Evolutionary conservation across 306 rosid genomes (phyloP), one percentile per base, ranked within the genome.

Genomic region (Quercus ilex): DNA sequence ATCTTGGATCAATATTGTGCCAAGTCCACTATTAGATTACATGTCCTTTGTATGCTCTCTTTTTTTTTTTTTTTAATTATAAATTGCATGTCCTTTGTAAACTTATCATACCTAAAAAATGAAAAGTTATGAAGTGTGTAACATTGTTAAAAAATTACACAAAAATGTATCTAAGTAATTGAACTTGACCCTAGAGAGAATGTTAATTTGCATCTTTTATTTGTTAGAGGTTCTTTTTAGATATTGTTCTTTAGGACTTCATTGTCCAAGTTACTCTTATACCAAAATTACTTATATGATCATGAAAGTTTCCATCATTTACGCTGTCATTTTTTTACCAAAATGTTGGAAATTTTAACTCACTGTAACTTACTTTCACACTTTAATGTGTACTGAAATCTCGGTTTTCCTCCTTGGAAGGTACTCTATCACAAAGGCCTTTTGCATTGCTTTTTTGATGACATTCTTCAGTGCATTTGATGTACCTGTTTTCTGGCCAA

Each of bases 401-500:
- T 57, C 38, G 49, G 12, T 41, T 75, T 83, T 90, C 73, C 53
- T 68, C 55, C 81, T 30, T 80, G 60, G 55, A 84, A 94, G 99
- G 97, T 91, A 94, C 84, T 91, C 99, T 2, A 91, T 94, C 81
- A 92, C 93, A 1, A 94, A 86, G 90, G 99, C 98, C 25, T 91
- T 94, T 72, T 89, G 91, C 86, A 87, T 94, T 88, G 97, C 97
- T 13, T 94, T 94, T 77, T 78, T 83, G 85, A 87, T 92, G 97
- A 95, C 99, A 64, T 95, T 90, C 85, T 82, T 84, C 76, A 83
- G 87, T 26, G 90, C 83, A 31, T 89, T 89, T 81, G 92, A 89
- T 70, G 92, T 89, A 57, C 99, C 99, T 3, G 99, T 95, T 62
- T 95, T 95, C 76, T 95, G 99, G 99, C 99, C 99, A 19, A 91